Evolutionary conservation across 192 early-diverging fungal species (phyloP).

Genomic region (Pilaira anomala): DNA sequence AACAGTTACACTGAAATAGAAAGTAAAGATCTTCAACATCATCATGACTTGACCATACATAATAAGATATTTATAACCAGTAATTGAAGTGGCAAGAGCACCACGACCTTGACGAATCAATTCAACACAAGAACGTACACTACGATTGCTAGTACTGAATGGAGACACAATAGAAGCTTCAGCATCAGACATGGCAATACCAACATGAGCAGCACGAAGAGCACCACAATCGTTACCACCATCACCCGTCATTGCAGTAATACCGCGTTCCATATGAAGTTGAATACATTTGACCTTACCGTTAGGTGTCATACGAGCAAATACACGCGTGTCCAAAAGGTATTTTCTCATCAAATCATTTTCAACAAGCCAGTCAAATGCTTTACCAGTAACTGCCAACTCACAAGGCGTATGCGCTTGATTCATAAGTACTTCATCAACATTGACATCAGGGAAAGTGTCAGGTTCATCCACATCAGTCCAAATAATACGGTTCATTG

Average conservation of each 20-base stretch:
- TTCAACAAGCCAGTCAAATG: conserved; percentile 54
- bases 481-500: conserved; percentile 47
- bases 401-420: conserved; percentile 47
- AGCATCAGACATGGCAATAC: conserved; percentile 75
- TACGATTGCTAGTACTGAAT: conserved; percentile 65
- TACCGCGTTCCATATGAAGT: conserved; percentile 69
- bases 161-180: conserved; percentile 82
- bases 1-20: conserved; percentile 64
- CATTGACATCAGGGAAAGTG: conserved; percentile 35
- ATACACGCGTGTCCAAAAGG: conserved; percentile 68
- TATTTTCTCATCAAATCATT: conserved; percentile 44
- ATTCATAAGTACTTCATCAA: conserved; percentile 30
- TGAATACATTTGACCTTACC: conserved; percentile 75
- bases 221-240: conserved; percentile 85
- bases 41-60: conserved; percentile 68
- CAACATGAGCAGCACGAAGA: conserved; percentile 77
- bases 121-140: conserved; percentile 65
- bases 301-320: conserved; percentile 76
- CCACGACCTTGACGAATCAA: conserved; percentile 67
- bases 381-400: conserved; percentile 69
- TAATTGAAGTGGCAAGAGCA: conserved; percentile 66
- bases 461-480: conserved; percentile 55
- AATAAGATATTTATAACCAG: conserved; percentile 63
- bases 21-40: conserved; percentile 56
- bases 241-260: conserved; percentile 84